Conservation (phyloP, 2,329 filamentous ascomycete genomes). For the Diplodia sapinea region DNA sequence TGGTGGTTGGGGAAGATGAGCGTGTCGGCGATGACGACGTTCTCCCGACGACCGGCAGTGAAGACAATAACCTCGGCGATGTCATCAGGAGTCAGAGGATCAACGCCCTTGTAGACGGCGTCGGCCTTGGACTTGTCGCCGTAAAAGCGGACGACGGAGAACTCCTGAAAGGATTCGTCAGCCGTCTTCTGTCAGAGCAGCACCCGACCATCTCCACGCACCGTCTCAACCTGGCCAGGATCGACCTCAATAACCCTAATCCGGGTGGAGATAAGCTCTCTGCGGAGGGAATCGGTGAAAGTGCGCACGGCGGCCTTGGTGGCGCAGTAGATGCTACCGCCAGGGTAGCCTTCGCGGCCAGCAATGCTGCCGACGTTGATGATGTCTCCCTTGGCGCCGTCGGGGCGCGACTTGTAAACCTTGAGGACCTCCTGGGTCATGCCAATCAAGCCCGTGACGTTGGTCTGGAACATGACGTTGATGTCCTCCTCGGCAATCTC, state of each 20-base stretch:
- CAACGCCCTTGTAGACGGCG: conserved; percentile 78
- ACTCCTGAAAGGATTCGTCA: conserved; percentile 59
- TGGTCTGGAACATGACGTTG: conserved; percentile 85
- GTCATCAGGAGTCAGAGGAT: conserved; percentile 86
- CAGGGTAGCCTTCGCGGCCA: conserved; percentile 83
- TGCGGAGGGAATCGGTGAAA: conserved; percentile 82
- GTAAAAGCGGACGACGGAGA: conserved; percentile 85
- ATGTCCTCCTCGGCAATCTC: conserved; percentile 84
- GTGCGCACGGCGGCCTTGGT: conserved; percentile 86
- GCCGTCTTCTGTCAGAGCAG: not conserved
- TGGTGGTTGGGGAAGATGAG: conserved; percentile 89
- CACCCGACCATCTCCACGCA: conserved; percentile 24
- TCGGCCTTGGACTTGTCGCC: conserved; percentile 90
- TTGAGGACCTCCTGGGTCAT: conserved; percentile 92
- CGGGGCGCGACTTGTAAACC: conserved; percentile 71
- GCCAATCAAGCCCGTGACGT: conserved; percentile 92
- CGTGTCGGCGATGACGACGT: conserved; percentile 88
- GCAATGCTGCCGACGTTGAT: conserved; percentile 95
- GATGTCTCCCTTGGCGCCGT: conserved; percentile 85
- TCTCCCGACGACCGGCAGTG: conserved; percentile 80
- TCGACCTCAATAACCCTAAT: conserved; percentile 88
- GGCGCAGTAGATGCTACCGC: conserved; percentile 90
- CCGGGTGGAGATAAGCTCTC: conserved; percentile 79
- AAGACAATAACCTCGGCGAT: conserved; percentile 93
- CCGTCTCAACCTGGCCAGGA: conserved; percentile 88